phyloP scores from a whole-genome alignment of 2,329 filamentous ascomycete genomes.

The Cylindrodendrum hubeiense region DNA sequence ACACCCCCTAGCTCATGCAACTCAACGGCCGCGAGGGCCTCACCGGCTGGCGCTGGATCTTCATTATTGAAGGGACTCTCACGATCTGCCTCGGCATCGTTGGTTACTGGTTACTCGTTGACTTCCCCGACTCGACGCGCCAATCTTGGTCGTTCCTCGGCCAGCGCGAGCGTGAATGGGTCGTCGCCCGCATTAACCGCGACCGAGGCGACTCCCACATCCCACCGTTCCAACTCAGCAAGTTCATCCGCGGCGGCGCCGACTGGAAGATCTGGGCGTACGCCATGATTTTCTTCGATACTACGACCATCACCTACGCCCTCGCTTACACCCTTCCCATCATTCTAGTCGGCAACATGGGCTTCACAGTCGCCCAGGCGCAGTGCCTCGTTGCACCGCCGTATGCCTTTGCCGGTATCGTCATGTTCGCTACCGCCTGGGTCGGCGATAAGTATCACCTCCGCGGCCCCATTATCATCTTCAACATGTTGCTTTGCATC shows the following conservation, averaged over 20 bases:
- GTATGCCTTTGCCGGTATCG: constrained; percentile 73
- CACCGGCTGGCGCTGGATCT: constrained; percentile 77
- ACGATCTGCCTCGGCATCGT: constrained; percentile 65
- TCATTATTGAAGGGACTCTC: constrained; percentile 66
- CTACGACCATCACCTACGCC: constrained; percentile 80
- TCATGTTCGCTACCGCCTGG: constrained; percentile 72
- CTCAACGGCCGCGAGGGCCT: constrained; percentile 68
- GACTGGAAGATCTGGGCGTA: constrained; percentile 74
- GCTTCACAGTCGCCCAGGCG: constrained; percentile 71
- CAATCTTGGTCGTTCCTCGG: constrained; percentile 66
- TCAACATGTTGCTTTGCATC: constrained; percentile 75
- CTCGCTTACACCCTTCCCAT: constrained; percentile 85
- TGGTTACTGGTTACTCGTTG: constrained; percentile 70
- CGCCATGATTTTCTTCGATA: constrained; percentile 71
- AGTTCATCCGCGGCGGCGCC: constrained; percentile 59
- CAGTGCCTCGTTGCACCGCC: constrained; percentile 81
- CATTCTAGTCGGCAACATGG: constrained; percentile 74
- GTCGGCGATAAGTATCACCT: constrained; percentile 75
- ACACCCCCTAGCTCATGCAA: constrained; percentile 66
- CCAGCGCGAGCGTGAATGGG: constrained; percentile 63
- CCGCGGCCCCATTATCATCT: constrained; percentile 74
- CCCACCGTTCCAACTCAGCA: constrained; percentile 62
- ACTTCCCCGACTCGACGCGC: constrained; percentile 71
- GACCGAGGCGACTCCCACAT: constrained; percentile 70
- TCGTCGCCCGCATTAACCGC: constrained; percentile 65